Base-by-base conservation (phyloP, 2,329 filamentous ascomycete genomes). In the Colletotrichum lupini region DNA sequence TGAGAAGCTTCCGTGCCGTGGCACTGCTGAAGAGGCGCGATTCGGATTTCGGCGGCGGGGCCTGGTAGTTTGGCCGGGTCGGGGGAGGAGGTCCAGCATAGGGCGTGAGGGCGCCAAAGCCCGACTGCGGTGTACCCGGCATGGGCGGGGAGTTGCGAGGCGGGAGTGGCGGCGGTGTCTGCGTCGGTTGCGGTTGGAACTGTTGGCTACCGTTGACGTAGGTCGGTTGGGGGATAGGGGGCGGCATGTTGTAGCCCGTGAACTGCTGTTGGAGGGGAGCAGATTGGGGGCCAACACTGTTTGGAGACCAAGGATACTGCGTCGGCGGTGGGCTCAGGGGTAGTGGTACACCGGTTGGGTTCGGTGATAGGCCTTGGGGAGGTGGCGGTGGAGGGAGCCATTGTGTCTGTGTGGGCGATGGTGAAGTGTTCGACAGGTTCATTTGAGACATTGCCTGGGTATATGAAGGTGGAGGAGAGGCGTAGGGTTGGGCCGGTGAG, bases 1-100 rank as follows among this genome's bases (percentile, higher is more conserved):
- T 80, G 14, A 83, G 62, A 78, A 81, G 82, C 67, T 80, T 81
- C 69, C 80, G 78, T 1, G 81, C 82, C 22, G 81, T 81, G 42
- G 77, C 78, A 70, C 79, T 78, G 30, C 80, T 79, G 59, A 83
- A 81, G 16, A 82, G 75, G 37, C 78, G 79, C 8, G 69, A 49
- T 56, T 42, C 46, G 56, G 63, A 46, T 53, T 72, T 70, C 4
- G 46, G 49, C 8, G 65, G 61, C 14, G 37, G 65, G 22, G 65
- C 28, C 4, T 37, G 53, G 59, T 67, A 56, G 59, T 37, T 55
- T 7, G 46, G 68, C 35, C 68, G 46, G 4, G 69, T 60, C n/a
- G 71, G 71, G 1, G 71, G 67, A 11, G 61, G 67, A 49, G 42
- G 42, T 49, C 42, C 42, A n/a, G 61, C 67, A 30, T 62, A 73